These are phyloP conservation scores for Boletus barrowsii DNA, from an alignment of 768 basidiomycete species.

Conservation along the genomic window DNA sequence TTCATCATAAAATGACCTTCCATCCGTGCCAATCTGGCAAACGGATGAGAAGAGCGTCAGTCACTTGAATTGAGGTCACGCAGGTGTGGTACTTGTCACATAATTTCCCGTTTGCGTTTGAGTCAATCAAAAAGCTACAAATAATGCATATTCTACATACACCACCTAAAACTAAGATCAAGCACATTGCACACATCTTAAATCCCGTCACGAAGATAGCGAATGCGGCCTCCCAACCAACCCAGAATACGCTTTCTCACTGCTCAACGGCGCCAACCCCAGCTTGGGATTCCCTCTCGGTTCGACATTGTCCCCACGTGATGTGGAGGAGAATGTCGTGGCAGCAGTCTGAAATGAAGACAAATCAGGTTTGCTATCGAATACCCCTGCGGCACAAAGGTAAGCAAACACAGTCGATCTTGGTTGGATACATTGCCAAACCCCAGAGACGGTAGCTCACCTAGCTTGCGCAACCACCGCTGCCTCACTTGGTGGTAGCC, in stretches of 20 bases:
- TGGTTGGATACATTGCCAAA: no score
- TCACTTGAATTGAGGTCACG: no score
- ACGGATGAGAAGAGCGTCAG: no score
- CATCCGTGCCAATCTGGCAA: no score
- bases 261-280: constrained; percentile 38
- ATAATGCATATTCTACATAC: neutral
- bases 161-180: constrained; percentile 4
- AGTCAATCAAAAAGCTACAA: neutral
- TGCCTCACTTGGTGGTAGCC: constrained; percentile 44
- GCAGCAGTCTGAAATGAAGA: constrained; percentile 32
- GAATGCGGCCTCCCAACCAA: constrained; percentile 20
- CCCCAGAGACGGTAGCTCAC: constrained; percentile 14
- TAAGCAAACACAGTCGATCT: neutral
- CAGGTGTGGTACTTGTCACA: no score
- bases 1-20: no score
- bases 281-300: constrained; percentile 36
- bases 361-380: constrained; percentile 36
- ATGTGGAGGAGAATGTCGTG: constrained; percentile 10
- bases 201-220: constrained; percentile 14
- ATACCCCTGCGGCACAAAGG: constrained; percentile 23
- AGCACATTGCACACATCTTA: constrained; percentile 1
- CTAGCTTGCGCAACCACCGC: constrained; percentile 41
- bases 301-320: constrained; percentile 14
- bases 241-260: constrained; percentile 31
- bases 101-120: no score